Percentiles rank a stretch among this genome's conserved stretches.
Conservation (phyloP, 306 rosid genomes). For the Crataegus laevigata region DNA sequence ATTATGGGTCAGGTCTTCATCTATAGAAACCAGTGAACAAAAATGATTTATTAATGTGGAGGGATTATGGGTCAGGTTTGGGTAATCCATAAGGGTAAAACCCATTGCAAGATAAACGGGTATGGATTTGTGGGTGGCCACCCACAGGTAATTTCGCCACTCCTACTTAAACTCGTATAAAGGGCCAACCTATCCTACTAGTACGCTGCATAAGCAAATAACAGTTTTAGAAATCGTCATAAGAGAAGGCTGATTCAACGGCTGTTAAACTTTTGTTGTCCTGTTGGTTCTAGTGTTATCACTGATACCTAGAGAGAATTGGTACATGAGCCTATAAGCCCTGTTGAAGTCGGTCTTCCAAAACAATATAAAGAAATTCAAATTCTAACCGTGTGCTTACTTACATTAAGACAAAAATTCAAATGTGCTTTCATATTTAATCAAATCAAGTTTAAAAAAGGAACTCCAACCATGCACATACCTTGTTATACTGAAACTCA, state of each 20-base stretch:
- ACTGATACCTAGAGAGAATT: not conserved
- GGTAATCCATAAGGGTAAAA: not conserved
- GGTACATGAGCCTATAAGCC: too few species aligned
- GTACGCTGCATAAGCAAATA: not conserved
- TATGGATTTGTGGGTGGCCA: not conserved
- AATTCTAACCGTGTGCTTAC: too few species aligned
- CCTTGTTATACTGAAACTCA: constrained; percentile 79
- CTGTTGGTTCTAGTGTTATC: not conserved
- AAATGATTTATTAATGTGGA: not conserved
- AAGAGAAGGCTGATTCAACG: not conserved
- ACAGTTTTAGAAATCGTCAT: not conserved
- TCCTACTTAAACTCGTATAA: not conserved
- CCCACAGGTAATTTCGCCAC: not conserved
- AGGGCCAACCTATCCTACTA: not conserved
- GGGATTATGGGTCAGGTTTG: not conserved
- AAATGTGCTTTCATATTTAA: too few species aligned
- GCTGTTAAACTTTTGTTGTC: not conserved
- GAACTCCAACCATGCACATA: not conserved
- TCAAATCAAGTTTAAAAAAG: too few species aligned
- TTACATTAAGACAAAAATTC: too few species aligned
- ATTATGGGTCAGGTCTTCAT: not conserved
- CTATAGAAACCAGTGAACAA: too few species aligned
- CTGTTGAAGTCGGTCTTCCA: too few species aligned
- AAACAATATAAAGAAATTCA: too few species aligned
- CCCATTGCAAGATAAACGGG: not conserved